A percentile compares a stretch with the other conserved stretches of the same genome.
Conservation (phyloP, 768 basidiomycete genomes). For the Imleria badia region DNA sequence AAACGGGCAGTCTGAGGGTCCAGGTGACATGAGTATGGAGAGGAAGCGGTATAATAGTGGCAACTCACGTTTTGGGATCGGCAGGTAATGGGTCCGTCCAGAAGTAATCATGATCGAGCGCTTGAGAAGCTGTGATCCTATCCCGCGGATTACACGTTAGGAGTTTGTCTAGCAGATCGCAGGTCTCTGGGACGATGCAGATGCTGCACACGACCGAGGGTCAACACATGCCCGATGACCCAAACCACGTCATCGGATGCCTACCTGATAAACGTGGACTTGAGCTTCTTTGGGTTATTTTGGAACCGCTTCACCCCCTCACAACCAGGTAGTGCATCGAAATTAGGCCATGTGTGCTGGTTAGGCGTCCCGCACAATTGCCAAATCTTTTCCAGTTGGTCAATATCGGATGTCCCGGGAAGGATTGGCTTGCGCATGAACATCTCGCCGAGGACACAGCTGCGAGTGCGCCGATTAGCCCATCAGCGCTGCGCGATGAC, state of each 20-base stretch:
- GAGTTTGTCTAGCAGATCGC: conserved; percentile 80
- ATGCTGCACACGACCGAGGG: conserved; percentile 14
- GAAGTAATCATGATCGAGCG: conserved; percentile 92
- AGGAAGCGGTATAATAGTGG: neutral
- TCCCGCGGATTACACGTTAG: conserved; percentile 81
- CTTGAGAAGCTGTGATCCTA: conserved; percentile 81
- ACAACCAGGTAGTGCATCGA: conserved; percentile 72
- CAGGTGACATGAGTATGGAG: neutral
- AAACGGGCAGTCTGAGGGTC: conserved; percentile 58
- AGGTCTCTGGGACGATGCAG: conserved; percentile 71
- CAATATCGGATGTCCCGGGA: conserved; percentile 84
- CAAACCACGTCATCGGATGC: conserved; percentile 23
- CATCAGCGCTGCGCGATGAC: neutral
- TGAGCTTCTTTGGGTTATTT: conserved; percentile 53
- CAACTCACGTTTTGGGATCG: conserved; percentile 72
- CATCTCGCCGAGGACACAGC: conserved; percentile 98
- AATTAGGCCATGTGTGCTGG: conserved; percentile 78
- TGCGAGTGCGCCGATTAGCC: conserved; percentile 29
- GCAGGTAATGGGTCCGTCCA: conserved; percentile 89
- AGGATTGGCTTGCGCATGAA: conserved; percentile 84
- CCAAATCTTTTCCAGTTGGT: conserved; percentile 91
- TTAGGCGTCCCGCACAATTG: conserved; percentile 86
- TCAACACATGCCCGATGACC: conserved; percentile 3
- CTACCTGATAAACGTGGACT: conserved; percentile 58
- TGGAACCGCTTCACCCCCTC: conserved; percentile 72